Evolutionary conservation across 345 rosid species (phyloP).

Genomic region (Turnera subulata): DNA sequence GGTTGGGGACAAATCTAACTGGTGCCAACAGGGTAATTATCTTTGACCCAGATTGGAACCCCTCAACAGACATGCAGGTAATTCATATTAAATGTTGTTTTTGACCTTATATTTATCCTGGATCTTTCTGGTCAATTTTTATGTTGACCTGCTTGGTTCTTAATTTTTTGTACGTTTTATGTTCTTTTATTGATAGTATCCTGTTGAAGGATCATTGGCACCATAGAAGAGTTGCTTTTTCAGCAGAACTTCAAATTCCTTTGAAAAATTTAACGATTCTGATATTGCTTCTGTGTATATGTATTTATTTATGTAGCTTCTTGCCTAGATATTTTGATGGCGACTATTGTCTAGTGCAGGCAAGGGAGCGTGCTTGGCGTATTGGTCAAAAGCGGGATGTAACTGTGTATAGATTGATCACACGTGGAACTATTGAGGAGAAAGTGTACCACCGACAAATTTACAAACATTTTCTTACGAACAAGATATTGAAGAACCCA

Average conservation of each 20-base stretch:
- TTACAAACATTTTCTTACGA: conserved; percentile 93
- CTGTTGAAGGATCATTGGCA: background rate
- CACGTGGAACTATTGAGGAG: conserved; percentile 94
- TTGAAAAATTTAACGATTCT: too few relatives aligned
- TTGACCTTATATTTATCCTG: conserved; percentile 5
- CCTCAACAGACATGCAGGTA: conserved; percentile 97
- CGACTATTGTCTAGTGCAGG: conserved; percentile 42
- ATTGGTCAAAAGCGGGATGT: conserved; percentile 95
- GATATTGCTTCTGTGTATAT: too few relatives aligned
- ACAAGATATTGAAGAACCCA: conserved; percentile 91
- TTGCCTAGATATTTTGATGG: too few relatives aligned
- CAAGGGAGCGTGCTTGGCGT: conserved; percentile 99
- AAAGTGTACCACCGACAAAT: conserved; percentile 96
- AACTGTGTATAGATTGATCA: conserved; percentile 85
- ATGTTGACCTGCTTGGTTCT: background rate
- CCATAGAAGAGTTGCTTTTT: conserved; percentile 2
- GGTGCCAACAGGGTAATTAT: conserved; percentile 96
- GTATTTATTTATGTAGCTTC: too few relatives aligned
- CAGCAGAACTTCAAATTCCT: too few relatives aligned
- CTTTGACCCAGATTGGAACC: conserved; percentile 99
- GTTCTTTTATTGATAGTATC: background rate
- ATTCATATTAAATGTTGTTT: background rate
- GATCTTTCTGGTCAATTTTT: background rate
- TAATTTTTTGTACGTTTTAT: background rate
- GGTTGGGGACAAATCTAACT: conserved; percentile 92